Evolutionary conservation across 2,329 filamentous ascomycete genomes (phyloP).

Genomic region (Aspergillus sergii): DNA sequence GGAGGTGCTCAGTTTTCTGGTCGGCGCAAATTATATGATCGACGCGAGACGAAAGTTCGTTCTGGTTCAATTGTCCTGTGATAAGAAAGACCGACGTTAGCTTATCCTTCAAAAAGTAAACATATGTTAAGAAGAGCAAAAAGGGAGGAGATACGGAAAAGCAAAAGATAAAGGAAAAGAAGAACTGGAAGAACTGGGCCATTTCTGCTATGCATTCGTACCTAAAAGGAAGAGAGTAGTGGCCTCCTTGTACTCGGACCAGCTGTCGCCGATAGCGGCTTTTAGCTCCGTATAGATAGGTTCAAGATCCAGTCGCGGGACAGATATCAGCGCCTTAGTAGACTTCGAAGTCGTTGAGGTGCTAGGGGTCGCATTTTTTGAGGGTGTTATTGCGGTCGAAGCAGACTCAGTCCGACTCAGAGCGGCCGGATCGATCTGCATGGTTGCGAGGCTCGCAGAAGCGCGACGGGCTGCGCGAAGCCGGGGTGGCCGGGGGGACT

Average conservation of each 20-base stretch:
- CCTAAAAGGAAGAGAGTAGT: constrained; percentile 61
- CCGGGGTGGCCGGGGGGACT: constrained; percentile 35
- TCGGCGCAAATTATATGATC: constrained; percentile 58
- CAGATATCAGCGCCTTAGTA: constrained; percentile 54
- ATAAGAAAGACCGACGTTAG: constrained; percentile 23
- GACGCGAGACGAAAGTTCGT: constrained; percentile 60
- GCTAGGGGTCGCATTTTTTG: constrained; percentile 34
- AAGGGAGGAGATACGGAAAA: too few relatives aligned
- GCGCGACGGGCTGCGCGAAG: constrained; percentile 45
- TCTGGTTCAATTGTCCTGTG: constrained; percentile 61
- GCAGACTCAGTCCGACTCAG: constrained; percentile 46
- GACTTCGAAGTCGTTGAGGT: constrained; percentile 47
- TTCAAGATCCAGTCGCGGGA: constrained; percentile 65
- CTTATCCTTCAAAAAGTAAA: background rate
- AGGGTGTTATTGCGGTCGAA: constrained; percentile 33
- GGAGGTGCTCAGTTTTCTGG: constrained; percentile 58
- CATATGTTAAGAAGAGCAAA: background rate
- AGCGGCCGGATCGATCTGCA: constrained; percentile 50
- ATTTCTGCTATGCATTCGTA: constrained; percentile 31
- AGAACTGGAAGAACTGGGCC: background rate
- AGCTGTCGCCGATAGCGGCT: constrained; percentile 60
- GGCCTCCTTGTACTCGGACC: constrained; percentile 62
- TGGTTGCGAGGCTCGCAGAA: constrained; percentile 35
- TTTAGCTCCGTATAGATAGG: constrained; percentile 65
- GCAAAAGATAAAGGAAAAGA: background rate